phyloP scores from a whole-genome alignment of 306 rosid genomes.

The Vicia sativa region DNA sequence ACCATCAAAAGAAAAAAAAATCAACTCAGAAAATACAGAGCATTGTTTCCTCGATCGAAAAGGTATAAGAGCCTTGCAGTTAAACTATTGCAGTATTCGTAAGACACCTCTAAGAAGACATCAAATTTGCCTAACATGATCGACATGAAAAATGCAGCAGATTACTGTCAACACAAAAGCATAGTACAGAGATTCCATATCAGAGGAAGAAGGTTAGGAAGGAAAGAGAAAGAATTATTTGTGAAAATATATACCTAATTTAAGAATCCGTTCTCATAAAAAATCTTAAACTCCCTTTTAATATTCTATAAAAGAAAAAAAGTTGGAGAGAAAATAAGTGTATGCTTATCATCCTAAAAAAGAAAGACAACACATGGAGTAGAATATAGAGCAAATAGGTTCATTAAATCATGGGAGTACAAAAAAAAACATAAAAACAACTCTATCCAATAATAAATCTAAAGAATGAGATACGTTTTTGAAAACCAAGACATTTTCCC shows the following conservation, averaged over 20 bases:
- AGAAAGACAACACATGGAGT: not conserved
- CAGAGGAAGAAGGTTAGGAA: not conserved
- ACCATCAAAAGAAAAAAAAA: not conserved
- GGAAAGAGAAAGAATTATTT: not conserved
- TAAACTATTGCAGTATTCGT: conserved; percentile 18
- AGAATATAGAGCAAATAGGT: not conserved
- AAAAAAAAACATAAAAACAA: conserved; percentile 3
- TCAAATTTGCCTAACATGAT: conserved; percentile 14
- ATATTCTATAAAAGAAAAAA: not conserved
- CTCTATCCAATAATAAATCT: not conserved
- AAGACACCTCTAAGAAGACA: conserved; percentile 2
- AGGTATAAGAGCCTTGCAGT: not conserved
- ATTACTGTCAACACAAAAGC: not conserved
- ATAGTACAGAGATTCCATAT: not conserved
- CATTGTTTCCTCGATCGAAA: not conserved
- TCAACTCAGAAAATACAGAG: conserved; percentile 10
- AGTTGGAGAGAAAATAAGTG: too few relatives aligned
- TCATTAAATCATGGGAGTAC: not conserved
- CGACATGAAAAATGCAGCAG: conserved; percentile 20
- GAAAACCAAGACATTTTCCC: not conserved
- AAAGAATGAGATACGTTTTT: not conserved
- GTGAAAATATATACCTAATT: not conserved
- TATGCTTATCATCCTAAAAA: too few relatives aligned
- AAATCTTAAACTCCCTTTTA: not conserved
- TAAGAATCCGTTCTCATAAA: not conserved